Conservation (phyloP, 2,329 filamentous ascomycete species). For the Neoascochyta sp. region DNA sequence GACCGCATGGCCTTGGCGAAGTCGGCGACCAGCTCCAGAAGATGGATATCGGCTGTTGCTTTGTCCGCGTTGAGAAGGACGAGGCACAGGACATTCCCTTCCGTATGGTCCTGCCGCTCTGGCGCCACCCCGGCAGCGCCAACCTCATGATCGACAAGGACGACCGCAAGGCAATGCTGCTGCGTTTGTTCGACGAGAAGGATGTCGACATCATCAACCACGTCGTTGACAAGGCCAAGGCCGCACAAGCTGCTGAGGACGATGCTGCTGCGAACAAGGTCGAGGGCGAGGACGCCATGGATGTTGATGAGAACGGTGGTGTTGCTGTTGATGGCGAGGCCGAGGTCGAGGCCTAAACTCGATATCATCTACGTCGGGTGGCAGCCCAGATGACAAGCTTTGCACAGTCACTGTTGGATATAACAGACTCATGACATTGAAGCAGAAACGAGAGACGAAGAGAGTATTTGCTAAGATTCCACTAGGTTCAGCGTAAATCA, state of each 20-base stretch:
- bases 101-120: slow-evolving; percentile 83
- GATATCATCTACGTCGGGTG: no score
- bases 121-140: slow-evolving; percentile 86
- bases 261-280: slow-evolving; percentile 11
- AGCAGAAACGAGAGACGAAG: no score
- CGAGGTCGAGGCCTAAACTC: no score
- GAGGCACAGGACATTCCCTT: slow-evolving; percentile 65
- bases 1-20: slow-evolving; percentile 75
- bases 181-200: slow-evolving; percentile 86
- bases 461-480: no score
- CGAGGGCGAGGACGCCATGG: slow-evolving; percentile 3
- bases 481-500: no score
- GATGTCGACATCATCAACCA: slow-evolving; percentile 63
- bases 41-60: slow-evolving; percentile 85
- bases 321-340: slow-evolving; percentile 5
- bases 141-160: slow-evolving; percentile 99
- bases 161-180: slow-evolving; percentile 83
- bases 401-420: no score
- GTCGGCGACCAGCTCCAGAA: slow-evolving; percentile 78
- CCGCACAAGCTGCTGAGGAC: slow-evolving; percentile 9
- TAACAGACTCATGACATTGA: no score
- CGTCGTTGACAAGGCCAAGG: slow-evolving; percentile 32
- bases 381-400: no score
- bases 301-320: slow-evolving; percentile 9
- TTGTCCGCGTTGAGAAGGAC: slow-evolving; percentile 76